Evolutionary conservation across 1,284 basidiomycete species (phyloP).

Genomic region (Fomitopsis palustris): DNA sequence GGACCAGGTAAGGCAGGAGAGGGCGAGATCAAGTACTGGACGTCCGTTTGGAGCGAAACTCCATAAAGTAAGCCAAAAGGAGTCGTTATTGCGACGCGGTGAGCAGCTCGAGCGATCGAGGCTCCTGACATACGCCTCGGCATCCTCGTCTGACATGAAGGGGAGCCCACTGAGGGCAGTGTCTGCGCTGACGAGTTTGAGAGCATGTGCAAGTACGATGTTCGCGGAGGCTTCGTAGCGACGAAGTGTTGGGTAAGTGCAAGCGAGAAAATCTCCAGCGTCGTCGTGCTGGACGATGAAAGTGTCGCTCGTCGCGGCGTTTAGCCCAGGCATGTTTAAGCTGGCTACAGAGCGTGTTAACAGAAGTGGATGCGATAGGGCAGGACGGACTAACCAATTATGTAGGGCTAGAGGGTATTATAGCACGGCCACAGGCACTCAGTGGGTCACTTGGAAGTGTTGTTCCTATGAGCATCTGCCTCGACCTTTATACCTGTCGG

Average conservation of each 20-base stretch:
- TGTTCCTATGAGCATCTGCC: background rate
- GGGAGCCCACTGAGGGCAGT: slow-evolving; percentile 34
- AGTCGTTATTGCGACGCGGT: slow-evolving; percentile 18
- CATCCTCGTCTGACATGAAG: slow-evolving; percentile 34
- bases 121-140: slow-evolving; percentile 23
- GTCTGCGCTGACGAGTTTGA: slow-evolving; percentile 39
- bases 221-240: slow-evolving; percentile 46
- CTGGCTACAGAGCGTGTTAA: slow-evolving; percentile 1
- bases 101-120: slow-evolving; percentile 17
- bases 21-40: slow-evolving; percentile 40
- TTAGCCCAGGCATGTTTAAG: slow-evolving; percentile 30
- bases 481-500: slow-evolving; percentile 5
- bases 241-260: slow-evolving; percentile 39
- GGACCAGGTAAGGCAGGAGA: slow-evolving; percentile 44
- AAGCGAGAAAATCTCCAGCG: slow-evolving; percentile 40
- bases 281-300: slow-evolving; percentile 42
- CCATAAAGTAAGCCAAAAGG: slow-evolving; percentile 54
- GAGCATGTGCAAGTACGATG: slow-evolving; percentile 49
- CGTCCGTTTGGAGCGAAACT: slow-evolving; percentile 26
- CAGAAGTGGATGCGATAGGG: background rate
- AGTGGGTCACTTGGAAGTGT: background rate
- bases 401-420: background rate
- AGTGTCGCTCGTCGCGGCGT: slow-evolving; percentile 21
- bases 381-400: slow-evolving; percentile 1
- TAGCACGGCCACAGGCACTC: background rate